Percentiles rank a stretch among this genome's conserved stretches.
Conservation (phyloP, 2,329 filamentous ascomycete genomes). For the Hypoxylon sp. region DNA sequence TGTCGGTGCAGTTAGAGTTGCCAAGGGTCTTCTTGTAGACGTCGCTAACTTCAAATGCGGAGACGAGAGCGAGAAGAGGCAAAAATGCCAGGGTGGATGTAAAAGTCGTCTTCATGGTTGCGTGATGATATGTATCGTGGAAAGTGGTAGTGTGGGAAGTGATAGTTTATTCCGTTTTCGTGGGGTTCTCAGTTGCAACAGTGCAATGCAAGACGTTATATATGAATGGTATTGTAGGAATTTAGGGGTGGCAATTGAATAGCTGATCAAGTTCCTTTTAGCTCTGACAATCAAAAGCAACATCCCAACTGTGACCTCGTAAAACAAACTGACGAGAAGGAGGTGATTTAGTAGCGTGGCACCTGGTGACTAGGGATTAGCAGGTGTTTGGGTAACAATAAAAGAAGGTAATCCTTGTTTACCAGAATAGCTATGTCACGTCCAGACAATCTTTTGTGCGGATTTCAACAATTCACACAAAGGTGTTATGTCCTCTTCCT, state of each 20-base stretch:
- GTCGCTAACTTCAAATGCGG: constrained; percentile 29
- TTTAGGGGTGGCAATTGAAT: not conserved
- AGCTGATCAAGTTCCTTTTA: constrained; percentile 5
- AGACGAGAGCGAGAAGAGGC: constrained; percentile 28
- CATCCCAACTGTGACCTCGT: constrained; percentile 8
- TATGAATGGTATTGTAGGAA: constrained; percentile 24
- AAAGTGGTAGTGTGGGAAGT: constrained; percentile 2
- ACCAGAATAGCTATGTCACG: constrained; percentile 11
- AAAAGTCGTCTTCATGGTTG: constrained; percentile 36
- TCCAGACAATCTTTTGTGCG: not conserved
- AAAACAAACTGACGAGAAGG: not conserved
- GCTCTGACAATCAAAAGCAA: constrained; percentile 8
- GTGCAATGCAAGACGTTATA: constrained; percentile 23
- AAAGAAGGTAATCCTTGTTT: constrained; percentile 13
- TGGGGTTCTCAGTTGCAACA: not conserved
- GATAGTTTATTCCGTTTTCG: constrained; percentile 7
- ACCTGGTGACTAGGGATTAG: not conserved
- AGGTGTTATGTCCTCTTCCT: not conserved
- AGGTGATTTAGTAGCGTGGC: not conserved
- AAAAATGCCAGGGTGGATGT: constrained; percentile 32
- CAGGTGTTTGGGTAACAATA: constrained; percentile 1
- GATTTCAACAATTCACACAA: constrained; percentile 7
- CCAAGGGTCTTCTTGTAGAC: constrained; percentile 35
- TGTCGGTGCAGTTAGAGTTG: constrained; percentile 31
- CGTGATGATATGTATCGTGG: constrained; percentile 8